A percentile compares a stretch with the other conserved stretches of the same genome.
These are phyloP conservation scores for Leccinum pachyderme DNA, from an alignment of 1,284 basidiomycete species.

Conservation along the genomic window DNA sequence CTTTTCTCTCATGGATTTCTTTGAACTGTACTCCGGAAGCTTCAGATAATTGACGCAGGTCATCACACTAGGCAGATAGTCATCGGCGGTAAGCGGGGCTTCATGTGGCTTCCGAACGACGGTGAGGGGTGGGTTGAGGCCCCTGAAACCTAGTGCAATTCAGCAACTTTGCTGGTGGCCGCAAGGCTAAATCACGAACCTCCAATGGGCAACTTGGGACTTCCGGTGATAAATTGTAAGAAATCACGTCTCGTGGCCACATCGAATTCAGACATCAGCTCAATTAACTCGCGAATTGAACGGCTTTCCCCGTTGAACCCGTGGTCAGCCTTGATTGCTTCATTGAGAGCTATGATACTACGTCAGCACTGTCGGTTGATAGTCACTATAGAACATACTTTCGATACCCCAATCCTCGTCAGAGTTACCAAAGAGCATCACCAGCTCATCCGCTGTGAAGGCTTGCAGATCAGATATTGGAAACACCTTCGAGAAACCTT, in stretches of 20 bases:
- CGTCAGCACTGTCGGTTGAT: slow-evolving; percentile 3
- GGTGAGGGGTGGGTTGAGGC: slow-evolving; percentile 90
- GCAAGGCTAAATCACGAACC: slow-evolving; percentile 46
- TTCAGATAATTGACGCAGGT: slow-evolving; percentile 98
- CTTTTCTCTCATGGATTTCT: slow-evolving; percentile 78
- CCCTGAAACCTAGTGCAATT: slow-evolving; percentile 76
- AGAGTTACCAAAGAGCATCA: slow-evolving; percentile 90
- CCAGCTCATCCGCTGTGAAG: slow-evolving; percentile 92
- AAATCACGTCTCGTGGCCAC: slow-evolving; percentile 76
- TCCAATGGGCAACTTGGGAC: slow-evolving; percentile 91
- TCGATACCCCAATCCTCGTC: slow-evolving; percentile 94
- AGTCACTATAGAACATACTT: slow-evolving; percentile 51
- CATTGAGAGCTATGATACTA: slow-evolving; percentile 62
- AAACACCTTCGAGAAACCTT: slow-evolving; percentile 94
- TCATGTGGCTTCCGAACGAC: slow-evolving; percentile 98
- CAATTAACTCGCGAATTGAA: slow-evolving; percentile 84
- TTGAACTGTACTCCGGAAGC: slow-evolving; percentile 88
- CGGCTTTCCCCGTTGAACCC: slow-evolving; percentile 95
- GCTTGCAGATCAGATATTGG: slow-evolving; percentile 86
- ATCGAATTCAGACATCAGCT: slow-evolving; percentile 85
- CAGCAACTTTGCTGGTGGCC: not conserved
- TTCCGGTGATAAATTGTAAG: slow-evolving; percentile 97
- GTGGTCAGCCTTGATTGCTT: slow-evolving; percentile 95
- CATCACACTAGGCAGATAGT: slow-evolving; percentile 97
- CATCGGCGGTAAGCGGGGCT: slow-evolving; percentile 84